A percentile compares a stretch with the other conserved stretches of the same genome.
phyloP scores from a whole-genome alignment of 2,329 filamentous ascomycete species.

The Elsinoe australis region DNA sequence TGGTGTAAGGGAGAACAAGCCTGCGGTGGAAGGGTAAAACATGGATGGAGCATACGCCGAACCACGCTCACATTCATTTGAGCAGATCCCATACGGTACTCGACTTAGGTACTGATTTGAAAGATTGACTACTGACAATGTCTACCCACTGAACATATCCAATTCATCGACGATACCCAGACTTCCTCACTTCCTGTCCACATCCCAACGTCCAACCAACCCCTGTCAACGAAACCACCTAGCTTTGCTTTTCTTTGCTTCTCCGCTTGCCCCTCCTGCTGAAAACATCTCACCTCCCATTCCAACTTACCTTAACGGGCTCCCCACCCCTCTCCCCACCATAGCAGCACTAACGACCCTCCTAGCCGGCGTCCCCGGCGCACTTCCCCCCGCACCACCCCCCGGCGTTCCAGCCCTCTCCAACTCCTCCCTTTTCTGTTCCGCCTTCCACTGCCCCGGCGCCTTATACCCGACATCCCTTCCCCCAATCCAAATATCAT shows the following conservation, averaged over 20 bases:
- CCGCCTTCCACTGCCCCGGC: conserved; percentile 23
- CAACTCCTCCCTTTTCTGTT: conserved; percentile 20
- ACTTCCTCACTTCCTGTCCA: neutral
- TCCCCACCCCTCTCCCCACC: conserved; percentile 27
- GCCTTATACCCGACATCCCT: conserved; percentile 44
- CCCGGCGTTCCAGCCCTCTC: conserved; percentile 20
- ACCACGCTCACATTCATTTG: too few species aligned
- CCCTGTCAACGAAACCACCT: too few species aligned
- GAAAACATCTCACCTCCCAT: neutral
- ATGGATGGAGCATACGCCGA: too few species aligned
- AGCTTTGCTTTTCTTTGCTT: too few species aligned
- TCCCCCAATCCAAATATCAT: conserved; percentile 71
- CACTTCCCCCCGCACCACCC: conserved; percentile 25
- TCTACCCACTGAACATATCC: neutral
- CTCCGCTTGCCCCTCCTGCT: too few species aligned
- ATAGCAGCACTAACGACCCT: conserved; percentile 21
- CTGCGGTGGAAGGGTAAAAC: too few species aligned
- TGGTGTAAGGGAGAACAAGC: too few species aligned
- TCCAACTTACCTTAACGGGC: conserved; percentile 29
- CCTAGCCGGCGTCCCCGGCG: conserved; percentile 29
- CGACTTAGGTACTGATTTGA: too few species aligned
- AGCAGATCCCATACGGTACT: too few species aligned
- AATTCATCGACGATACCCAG: neutral
- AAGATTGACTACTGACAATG: too few species aligned
- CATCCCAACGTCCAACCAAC: too few species aligned